Conservation (phyloP, 768 basidiomycete genomes). For the Pulveroboletus frians region DNA sequence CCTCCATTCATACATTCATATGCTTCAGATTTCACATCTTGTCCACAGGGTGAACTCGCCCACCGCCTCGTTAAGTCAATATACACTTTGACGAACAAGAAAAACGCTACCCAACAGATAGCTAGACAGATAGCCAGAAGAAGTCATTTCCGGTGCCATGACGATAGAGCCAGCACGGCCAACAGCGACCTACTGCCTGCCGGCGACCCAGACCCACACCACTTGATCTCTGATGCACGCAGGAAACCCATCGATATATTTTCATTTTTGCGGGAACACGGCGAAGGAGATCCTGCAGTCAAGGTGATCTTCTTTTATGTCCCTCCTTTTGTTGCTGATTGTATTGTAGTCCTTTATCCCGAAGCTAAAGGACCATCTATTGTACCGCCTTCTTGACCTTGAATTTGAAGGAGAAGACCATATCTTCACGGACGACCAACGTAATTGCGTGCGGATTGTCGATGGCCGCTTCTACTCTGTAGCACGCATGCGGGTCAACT, state of each 20-base stretch:
- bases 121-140: slow-evolving; percentile 16
- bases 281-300: slow-evolving; percentile 3
- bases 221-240: neutral
- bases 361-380: slow-evolving; percentile 12
- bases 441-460: slow-evolving; percentile 9
- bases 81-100: slow-evolving; percentile 36
- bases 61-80: slow-evolving; percentile 34
- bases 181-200: neutral
- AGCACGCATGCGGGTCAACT: slow-evolving; percentile 24
- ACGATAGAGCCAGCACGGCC: neutral
- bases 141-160: neutral
- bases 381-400: slow-evolving; percentile 4
- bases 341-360: slow-evolving; percentile 6
- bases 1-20: no score
- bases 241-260: neutral
- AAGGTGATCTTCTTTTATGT: slow-evolving; percentile 1
- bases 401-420: slow-evolving; percentile 3
- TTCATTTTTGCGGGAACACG: neutral
- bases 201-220: slow-evolving; percentile 1
- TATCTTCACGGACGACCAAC: slow-evolving; percentile 6
- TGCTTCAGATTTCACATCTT: no score
- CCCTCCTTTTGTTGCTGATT: neutral
- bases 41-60: slow-evolving; percentile 34
- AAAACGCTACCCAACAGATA: slow-evolving; percentile 27
- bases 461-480: slow-evolving; percentile 18